phyloP scores from a whole-genome alignment of 192 early-diverging fungal genomes.

The Backusella morwellensis region DNA sequence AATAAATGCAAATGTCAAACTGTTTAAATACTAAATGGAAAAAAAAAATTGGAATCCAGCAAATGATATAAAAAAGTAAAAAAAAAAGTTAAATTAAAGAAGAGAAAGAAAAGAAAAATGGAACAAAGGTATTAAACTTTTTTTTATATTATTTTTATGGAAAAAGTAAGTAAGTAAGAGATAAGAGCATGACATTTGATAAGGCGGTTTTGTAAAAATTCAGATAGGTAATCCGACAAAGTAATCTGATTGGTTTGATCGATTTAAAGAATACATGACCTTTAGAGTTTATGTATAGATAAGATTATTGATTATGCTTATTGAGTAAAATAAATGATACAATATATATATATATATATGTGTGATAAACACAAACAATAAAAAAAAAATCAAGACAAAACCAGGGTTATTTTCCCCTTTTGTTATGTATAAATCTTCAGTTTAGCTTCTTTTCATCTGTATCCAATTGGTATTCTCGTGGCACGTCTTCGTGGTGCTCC shows the following conservation, averaged over 20 bases:
- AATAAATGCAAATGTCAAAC: not conserved
- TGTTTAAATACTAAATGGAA: not conserved
- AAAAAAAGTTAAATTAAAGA: not conserved
- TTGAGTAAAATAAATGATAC: constrained; percentile 2
- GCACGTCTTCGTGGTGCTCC: constrained; percentile 50
- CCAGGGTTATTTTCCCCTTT: not conserved
- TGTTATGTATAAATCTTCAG: not conserved
- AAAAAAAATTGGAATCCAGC: constrained; percentile 2
- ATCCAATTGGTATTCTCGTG: constrained; percentile 19
- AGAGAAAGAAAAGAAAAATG: constrained; percentile 1
- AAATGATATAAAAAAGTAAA: constrained; percentile 6
- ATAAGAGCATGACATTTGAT: constrained; percentile 1
- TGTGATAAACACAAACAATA: not conserved
- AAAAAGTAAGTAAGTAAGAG: not conserved
- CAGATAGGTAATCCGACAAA: not conserved
- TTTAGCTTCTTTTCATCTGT: not conserved
- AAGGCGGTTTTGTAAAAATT: not conserved
- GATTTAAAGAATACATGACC: constrained; percentile 7
- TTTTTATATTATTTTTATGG: not conserved
- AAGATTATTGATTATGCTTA: constrained; percentile 3
- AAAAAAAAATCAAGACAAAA: not conserved
- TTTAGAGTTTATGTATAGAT: not conserved
- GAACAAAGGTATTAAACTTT: not conserved
- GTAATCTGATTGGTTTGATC: not conserved
- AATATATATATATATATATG: not conserved